Percentiles rank a stretch among this genome's conserved stretches.
These are phyloP conservation scores for Coccomyxa subellipsoidea DNA, from an alignment of 163 green algal genomes.

Conservation along the genomic window DNA sequence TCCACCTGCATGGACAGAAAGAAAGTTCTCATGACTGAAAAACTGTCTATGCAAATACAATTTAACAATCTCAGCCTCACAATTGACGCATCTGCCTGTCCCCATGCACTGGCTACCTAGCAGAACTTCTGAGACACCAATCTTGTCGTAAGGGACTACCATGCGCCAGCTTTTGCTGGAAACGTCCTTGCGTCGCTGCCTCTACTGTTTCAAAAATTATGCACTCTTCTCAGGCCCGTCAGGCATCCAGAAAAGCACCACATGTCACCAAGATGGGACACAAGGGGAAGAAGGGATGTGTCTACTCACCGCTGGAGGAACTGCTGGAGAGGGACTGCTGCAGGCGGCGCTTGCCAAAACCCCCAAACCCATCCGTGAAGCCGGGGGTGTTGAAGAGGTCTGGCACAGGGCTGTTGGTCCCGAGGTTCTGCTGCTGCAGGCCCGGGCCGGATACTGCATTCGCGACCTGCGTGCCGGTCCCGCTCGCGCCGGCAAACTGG, in stretches of 20 bases:
- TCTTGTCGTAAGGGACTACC: too few species aligned
- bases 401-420: background rate
- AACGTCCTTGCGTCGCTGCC: too few species aligned
- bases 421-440: background rate
- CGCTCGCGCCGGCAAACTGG: slow-evolving; percentile 10
- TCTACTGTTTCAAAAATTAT: too few species aligned
- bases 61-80: too few species aligned
- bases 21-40: background rate
- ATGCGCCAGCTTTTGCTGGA: too few species aligned
- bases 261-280: too few species aligned
- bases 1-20: background rate
- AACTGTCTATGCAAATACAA: background rate
- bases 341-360: background rate
- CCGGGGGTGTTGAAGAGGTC: background rate
- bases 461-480: slow-evolving; percentile 7
- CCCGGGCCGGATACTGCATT: slow-evolving; percentile 4
- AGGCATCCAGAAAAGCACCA: too few species aligned
- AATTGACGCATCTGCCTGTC: too few species aligned
- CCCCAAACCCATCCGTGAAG: background rate
- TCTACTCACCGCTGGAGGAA: background rate
- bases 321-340: background rate
- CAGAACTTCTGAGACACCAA: too few species aligned
- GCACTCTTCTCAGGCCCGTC: too few species aligned
- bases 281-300: too few species aligned
- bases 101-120: too few species aligned